Evolutionary conservation across 345 rosid genomes (phyloP), one percentile per base, ranked within the genome.

Genomic region (Eucalyptus brandiana): DNA sequence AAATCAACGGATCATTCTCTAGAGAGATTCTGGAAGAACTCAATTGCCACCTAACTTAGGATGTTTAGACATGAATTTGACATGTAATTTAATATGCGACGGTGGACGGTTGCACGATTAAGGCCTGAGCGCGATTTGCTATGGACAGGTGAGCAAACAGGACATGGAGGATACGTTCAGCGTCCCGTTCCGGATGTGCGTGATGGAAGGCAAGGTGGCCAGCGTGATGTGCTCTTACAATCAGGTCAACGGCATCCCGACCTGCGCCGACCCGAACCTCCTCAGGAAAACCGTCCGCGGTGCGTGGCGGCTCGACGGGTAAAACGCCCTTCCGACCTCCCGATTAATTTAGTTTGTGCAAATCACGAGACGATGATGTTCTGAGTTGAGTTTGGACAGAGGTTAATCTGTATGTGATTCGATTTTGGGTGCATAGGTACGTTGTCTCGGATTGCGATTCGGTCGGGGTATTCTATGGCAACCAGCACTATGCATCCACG

Each of bases 141-240:
- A 6, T 23, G 8, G 47, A 40, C 85, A 97, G 98, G 99, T 97
- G 83, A 96, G 97, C 88, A 93, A 93, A 88, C 98, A 97, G 91
- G 99, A 97, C 87, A 89, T 97, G 47, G 97, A 88, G 87, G 99
- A 97, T 50, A 97, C 99, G 51, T 97, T 91, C 90, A 92, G 96
- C 23, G 96, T 94, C 30, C 99, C 98, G 18, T 96, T 97, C 92
- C 91, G 92, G 87, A 95, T 95, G 93, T 97, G 99, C 76, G 97
- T 97, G 15, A 91, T 89, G 88, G 98, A 97, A 80, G 99, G 97
- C 1, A 94, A 95, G 86, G 98, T 94, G 17, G 98, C 98, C 32
- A 95, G 99, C 85, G 94, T 97, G 21, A 97, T 96, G 99, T 97
- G 98, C 91, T 95, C 99, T 13, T 97, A 97, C 91, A 97, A 97